Evolutionary conservation across 2,329 filamentous ascomycete genomes (phyloP).

Genomic region (Sclerotiophoma versabilis): DNA sequence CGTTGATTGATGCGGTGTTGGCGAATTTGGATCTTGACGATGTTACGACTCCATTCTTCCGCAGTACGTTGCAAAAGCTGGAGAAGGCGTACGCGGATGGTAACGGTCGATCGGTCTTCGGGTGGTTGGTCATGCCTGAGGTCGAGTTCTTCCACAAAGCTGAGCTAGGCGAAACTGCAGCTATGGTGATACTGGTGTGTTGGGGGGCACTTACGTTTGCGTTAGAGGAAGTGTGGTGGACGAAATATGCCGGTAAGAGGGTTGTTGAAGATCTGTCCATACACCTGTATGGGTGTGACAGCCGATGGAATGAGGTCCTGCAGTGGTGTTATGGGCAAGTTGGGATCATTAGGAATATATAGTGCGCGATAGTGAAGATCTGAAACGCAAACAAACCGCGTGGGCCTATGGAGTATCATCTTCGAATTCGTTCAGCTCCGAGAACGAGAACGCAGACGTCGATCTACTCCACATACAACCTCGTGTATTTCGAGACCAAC

Average conservation of each 20-base stretch:
- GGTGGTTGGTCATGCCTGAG: slow-evolving; percentile 3
- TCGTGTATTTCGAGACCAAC: background rate
- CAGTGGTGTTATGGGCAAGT: slow-evolving; percentile 7
- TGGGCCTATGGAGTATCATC: background rate
- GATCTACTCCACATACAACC: background rate
- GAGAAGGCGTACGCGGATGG: slow-evolving; percentile 3
- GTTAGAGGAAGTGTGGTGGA: slow-evolving; percentile 6
- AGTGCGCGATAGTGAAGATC: background rate
- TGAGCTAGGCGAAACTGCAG: background rate
- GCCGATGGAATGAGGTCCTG: background rate
- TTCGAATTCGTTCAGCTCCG: background rate
- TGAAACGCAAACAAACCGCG: background rate
- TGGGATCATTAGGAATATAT: background rate
- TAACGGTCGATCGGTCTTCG: slow-evolving; percentile 1
- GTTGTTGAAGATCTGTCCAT: background rate
- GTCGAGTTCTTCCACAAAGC: background rate
- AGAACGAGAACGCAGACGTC: background rate
- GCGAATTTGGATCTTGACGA: slow-evolving; percentile 1
- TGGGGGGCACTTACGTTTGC: slow-evolving; percentile 1
- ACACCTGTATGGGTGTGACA: background rate
- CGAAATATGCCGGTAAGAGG: background rate
- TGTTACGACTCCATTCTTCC: background rate
- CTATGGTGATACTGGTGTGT: background rate
- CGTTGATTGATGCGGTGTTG: background rate
- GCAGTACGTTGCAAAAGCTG: slow-evolving; percentile 3